Evolutionary conservation across 352 stramenopile genomes (phyloP).

Genomic region (Pseudoperonospora humuli): DNA sequence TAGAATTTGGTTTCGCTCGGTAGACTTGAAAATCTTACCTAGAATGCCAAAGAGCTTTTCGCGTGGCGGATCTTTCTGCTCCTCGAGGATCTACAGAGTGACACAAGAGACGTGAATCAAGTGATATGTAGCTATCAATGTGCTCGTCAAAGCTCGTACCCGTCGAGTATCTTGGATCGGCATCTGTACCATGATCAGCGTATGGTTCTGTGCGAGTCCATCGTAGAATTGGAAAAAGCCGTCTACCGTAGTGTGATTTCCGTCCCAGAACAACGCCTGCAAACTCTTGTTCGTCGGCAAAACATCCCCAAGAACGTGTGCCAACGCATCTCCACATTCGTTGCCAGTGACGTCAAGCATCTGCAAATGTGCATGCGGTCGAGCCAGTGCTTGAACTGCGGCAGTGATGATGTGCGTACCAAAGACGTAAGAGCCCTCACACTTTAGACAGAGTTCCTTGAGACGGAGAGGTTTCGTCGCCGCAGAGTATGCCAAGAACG

Average conservation of each 20-base stretch:
- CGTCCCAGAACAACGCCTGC: slow-evolving; percentile 69
- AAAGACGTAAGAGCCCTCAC: slow-evolving; percentile 42
- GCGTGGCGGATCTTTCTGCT: slow-evolving; percentile 54
- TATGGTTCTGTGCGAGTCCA: no score
- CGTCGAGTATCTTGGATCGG: slow-evolving; percentile 66
- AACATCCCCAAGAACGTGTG: slow-evolving; percentile 30
- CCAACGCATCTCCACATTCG: slow-evolving; percentile 55
- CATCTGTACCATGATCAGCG: slow-evolving; percentile 64
- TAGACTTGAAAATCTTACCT: slow-evolving; percentile 64
- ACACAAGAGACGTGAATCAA: no score
- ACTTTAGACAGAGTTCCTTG: slow-evolving; percentile 53
- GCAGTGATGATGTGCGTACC: slow-evolving; percentile 37
- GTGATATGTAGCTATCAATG: no score
- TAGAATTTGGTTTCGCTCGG: slow-evolving; percentile 49
- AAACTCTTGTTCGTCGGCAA: slow-evolving; percentile 52
- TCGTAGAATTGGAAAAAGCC: slow-evolving; percentile 47
- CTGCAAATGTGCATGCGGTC: slow-evolving; percentile 34
- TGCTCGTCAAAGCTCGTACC: no score
- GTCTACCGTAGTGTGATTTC: slow-evolving; percentile 64
- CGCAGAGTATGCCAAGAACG: slow-evolving; percentile 10
- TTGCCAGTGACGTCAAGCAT: slow-evolving; percentile 74
- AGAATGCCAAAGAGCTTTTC: slow-evolving; percentile 69
- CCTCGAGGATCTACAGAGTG: slow-evolving; percentile 59
- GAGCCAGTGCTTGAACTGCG: slow-evolving; percentile 35
- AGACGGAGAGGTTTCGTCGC: slow-evolving; percentile 29